Base-by-base conservation (phyloP, 2,329 filamentous ascomycete genomes). In the Neospermospora avenae region DNA sequence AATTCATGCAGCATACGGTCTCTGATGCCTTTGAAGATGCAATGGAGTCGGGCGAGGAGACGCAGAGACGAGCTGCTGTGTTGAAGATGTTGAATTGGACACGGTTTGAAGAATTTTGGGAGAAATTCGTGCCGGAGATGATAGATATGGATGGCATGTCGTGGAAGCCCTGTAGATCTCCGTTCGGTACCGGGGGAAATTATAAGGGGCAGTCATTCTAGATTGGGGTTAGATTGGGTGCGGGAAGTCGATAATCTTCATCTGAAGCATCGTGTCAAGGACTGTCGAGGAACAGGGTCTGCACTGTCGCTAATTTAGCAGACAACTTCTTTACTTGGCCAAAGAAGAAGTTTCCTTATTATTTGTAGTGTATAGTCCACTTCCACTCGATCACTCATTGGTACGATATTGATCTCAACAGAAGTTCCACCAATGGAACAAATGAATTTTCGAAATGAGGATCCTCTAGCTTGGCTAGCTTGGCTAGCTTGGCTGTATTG, bases 21-120 rank as follows among this genome's bases (percentile, higher is more conserved):
- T 56, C 54, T 10, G 54, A 56, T 46, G 41, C 41, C 2, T 46
- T 46, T 22, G 54, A 56, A 14, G 41, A 46, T 3, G 52, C 52
- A 1, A 55, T 55, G 52, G 37, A 55, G 28, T 45, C 54, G 4
- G 41, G 28, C 4, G 54, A 56, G 18, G 54, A 56, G n/a, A 18
- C 22, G 6, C 25, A 45, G 24, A 25, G 41, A 14, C 25, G 54
- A 37, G 42, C 54, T 56, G 41, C 41, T 22, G 54, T 56, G 10
- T 37, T 56, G 42, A 56, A 39, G 18, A 48, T 39, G 41, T 25
- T 48, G 42, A 56, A 48, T 48, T 48, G 54, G 54, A 48, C 35
- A 31, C 11, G 35, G 5, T 48, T 56, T 10, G 54, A 56, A n/a
- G 24, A n/a, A 13, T 56, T 22, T 14, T 28, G 46, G 24, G 31